Conservation (phyloP, 176 grass and related monocot genomes). For the Bothriochloa decipiens region DNA sequence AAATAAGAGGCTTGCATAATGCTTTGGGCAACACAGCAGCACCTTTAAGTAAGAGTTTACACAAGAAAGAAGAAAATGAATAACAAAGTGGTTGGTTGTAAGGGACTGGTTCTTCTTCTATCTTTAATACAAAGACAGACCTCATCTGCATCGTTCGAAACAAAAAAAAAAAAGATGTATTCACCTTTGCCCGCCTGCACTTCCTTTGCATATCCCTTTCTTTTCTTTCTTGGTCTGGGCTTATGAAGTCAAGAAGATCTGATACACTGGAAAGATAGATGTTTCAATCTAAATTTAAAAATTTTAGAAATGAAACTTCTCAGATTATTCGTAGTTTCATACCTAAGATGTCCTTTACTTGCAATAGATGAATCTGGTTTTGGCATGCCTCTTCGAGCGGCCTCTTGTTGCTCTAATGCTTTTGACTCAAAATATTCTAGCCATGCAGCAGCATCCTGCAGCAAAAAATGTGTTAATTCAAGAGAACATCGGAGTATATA, state of each 20-base stretch:
- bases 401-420: slow-evolving; percentile 96
- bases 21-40: slow-evolving; percentile 8
- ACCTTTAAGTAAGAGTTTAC: slow-evolving; percentile 15
- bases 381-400: slow-evolving; percentile 82
- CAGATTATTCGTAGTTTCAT: slow-evolving; percentile 72
- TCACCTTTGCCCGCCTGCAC: slow-evolving; percentile 78
- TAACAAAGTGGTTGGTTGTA: not conserved
- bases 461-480: slow-evolving; percentile 32
- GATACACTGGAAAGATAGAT: slow-evolving; percentile 84
- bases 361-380: slow-evolving; percentile 98
- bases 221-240: slow-evolving; percentile 87
- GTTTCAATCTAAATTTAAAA: slow-evolving; percentile 62
- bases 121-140: not conserved
- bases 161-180: not conserved
- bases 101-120: not conserved
- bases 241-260: slow-evolving; percentile 99
- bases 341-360: slow-evolving; percentile 99
- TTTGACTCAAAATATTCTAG: slow-evolving; percentile 98
- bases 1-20: slow-evolving; percentile 11
- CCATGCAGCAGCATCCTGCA: slow-evolving; percentile 96
- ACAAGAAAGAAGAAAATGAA: slow-evolving; percentile 5
- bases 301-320: slow-evolving; percentile 41
- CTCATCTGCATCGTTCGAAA: not conserved
- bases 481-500: slow-evolving; percentile 26
- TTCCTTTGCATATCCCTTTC: slow-evolving; percentile 83